A percentile compares a stretch with the other conserved stretches of the same genome.
phyloP scores from a whole-genome alignment of 805 yeast genomes.

The Pichia scutulata region DNA sequence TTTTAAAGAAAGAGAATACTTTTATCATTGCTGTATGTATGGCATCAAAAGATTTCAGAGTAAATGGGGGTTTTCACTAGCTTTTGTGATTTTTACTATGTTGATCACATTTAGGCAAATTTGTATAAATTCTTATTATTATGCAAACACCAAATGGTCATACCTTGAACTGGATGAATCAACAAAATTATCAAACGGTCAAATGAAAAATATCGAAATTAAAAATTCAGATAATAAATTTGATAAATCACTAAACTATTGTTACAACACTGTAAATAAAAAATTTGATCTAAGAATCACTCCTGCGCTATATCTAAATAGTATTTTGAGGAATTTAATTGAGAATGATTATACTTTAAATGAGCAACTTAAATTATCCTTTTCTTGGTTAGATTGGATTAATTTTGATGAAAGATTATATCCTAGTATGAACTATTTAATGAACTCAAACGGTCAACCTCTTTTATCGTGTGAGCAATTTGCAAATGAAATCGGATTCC shows the following conservation, averaged over 20 bases:
- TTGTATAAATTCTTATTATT: not conserved
- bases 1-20: not conserved
- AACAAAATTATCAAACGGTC: not conserved
- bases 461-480: constrained; percentile 15
- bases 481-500: constrained; percentile 13
- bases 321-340: not conserved
- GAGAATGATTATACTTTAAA: not conserved
- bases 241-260: not conserved
- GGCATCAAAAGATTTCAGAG: not conserved
- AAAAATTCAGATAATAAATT: not conserved
- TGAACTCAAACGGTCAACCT: not conserved
- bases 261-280: not conserved
- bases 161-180: not conserved
- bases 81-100: not conserved
- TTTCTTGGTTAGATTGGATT: constrained; percentile 27
- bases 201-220: not conserved
- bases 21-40: not conserved
- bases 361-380: constrained; percentile 13
- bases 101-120: not conserved
- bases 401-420: constrained; percentile 18
- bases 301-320: constrained; percentile 6
- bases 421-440: constrained; percentile 16
- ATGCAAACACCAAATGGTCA: not conserved
- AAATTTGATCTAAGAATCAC: constrained; percentile 10
- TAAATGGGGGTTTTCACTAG: not conserved